phyloP scores from a whole-genome alignment of 1,284 basidiomycete genomes.

The Apiotrichum domesticum region DNA sequence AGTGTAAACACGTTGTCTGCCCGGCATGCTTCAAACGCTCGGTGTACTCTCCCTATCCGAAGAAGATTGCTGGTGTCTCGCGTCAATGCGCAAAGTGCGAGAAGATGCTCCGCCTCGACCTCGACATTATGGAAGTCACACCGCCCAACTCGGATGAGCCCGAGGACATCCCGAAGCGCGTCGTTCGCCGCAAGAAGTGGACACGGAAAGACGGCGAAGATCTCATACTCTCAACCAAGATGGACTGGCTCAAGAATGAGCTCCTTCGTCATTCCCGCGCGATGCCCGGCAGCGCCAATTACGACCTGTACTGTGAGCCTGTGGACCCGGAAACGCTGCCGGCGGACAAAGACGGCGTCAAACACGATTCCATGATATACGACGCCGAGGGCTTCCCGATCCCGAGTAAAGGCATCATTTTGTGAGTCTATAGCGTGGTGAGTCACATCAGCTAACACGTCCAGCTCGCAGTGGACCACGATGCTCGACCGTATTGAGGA shows the following conservation, averaged over 20 bases:
- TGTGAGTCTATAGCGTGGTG: constrained; percentile 65
- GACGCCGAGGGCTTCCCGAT: constrained; percentile 53
- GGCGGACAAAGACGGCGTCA: constrained; percentile 56
- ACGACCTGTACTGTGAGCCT: constrained; percentile 62
- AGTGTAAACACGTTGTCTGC: constrained; percentile 92
- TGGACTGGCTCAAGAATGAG: constrained; percentile 69
- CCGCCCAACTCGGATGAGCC: constrained; percentile 49
- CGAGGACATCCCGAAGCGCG: constrained; percentile 49
- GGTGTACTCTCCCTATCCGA: constrained; percentile 73
- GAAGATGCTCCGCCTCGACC: constrained; percentile 53
- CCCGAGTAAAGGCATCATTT: constrained; percentile 75
- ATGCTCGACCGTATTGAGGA: constrained; percentile 95
- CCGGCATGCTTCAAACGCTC: constrained; percentile 68
- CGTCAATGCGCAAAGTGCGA: constrained; percentile 72
- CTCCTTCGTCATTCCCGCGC: constrained; percentile 65
- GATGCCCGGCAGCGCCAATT: constrained; percentile 80
- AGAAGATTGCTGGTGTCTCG: constrained; percentile 54
- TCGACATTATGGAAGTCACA: constrained; percentile 71
- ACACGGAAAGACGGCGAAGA: constrained; percentile 63
- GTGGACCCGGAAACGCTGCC: constrained; percentile 50
- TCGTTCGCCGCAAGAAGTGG: constrained; percentile 55
- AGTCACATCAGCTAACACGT: background rate
- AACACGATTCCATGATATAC: constrained; percentile 55
- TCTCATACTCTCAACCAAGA: constrained; percentile 75
- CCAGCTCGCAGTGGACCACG: constrained; percentile 80